phyloP scores from a whole-genome alignment of 2,329 filamentous ascomycete genomes.

The Exophiala sideris region DNA sequence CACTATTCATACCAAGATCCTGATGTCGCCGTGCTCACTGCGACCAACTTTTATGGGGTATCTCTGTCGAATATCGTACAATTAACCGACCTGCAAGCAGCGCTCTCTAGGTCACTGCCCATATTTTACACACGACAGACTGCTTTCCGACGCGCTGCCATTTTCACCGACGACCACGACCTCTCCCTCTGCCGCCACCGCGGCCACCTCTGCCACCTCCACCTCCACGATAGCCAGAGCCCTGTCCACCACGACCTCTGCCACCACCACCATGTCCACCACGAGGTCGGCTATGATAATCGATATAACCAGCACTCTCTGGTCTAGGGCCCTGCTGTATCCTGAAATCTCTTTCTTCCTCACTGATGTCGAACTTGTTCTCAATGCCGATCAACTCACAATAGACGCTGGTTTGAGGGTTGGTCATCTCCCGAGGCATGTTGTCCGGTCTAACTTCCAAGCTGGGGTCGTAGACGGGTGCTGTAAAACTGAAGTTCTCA shows the following conservation, averaged over 20 bases:
- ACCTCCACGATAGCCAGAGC: conserved; percentile 12
- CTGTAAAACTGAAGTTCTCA: conserved; percentile 72
- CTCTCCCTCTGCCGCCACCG: conserved; percentile 15
- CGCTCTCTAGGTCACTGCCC: not conserved
- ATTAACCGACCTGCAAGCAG: not conserved
- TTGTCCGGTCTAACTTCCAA: conserved; percentile 57
- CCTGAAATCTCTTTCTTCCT: conserved; percentile 64
- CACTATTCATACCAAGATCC: not conserved
- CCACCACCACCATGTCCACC: conserved; percentile 21
- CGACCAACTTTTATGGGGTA: not conserved
- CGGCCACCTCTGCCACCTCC: conserved; percentile 17
- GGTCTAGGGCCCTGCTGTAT: conserved; percentile 57
- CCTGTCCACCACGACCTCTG: conserved; percentile 18
- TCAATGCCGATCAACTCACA: conserved; percentile 73
- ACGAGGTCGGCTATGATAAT: conserved; percentile 21
- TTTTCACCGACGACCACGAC: conserved; percentile 7
- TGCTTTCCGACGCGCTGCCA: too few relatives aligned
- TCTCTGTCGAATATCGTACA: not conserved
- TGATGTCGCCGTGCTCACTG: not conserved
- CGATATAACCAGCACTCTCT: conserved; percentile 30
- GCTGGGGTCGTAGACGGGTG: conserved; percentile 63
- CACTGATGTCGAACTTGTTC: conserved; percentile 71
- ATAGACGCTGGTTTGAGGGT: conserved; percentile 78
- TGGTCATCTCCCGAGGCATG: conserved; percentile 78
- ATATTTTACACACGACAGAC: not conserved